These are phyloP conservation scores for Agaricales sp. DNA, from an alignment of 1,284 basidiomycete genomes.

Conservation along the genomic window DNA sequence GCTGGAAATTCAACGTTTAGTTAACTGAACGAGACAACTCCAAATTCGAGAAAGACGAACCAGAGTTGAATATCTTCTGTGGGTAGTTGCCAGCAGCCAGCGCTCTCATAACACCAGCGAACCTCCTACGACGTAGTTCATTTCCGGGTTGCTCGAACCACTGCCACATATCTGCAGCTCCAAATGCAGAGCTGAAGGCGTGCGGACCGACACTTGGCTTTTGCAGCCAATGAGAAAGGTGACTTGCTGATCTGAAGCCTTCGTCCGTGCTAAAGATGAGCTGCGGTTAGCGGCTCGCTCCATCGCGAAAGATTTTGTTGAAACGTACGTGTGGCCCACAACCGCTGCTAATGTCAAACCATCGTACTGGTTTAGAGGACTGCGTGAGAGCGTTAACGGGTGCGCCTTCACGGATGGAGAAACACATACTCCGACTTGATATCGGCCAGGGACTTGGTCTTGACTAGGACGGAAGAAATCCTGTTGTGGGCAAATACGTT, in stretches of 20 bases:
- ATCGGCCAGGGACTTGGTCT: neutral
- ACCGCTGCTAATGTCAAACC: neutral
- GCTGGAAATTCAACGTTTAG: conserved; percentile 6
- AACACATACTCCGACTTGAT: neutral
- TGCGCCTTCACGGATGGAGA: too few species aligned
- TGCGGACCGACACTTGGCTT: neutral
- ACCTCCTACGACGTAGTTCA: neutral
- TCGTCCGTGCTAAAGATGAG: neutral
- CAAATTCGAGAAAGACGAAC: neutral
- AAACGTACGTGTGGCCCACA: neutral
- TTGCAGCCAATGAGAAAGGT: neutral
- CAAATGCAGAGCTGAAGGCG: neutral
- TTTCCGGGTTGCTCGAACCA: conserved; percentile 3
- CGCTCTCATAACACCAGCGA: neutral
- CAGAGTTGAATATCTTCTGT: neutral
- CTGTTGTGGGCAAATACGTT: conserved; percentile 2
- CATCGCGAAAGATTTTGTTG: too few species aligned
- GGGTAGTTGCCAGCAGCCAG: neutral
- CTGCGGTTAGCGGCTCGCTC: too few species aligned
- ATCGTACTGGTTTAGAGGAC: neutral
- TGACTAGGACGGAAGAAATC: neutral
- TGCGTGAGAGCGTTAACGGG: too few species aligned
- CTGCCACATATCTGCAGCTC: neutral
- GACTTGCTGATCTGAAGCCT: neutral
- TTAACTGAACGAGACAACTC: too few species aligned